phyloP scores from a whole-genome alignment of 257 asterid species.

The Nicotiana knightiana region DNA sequence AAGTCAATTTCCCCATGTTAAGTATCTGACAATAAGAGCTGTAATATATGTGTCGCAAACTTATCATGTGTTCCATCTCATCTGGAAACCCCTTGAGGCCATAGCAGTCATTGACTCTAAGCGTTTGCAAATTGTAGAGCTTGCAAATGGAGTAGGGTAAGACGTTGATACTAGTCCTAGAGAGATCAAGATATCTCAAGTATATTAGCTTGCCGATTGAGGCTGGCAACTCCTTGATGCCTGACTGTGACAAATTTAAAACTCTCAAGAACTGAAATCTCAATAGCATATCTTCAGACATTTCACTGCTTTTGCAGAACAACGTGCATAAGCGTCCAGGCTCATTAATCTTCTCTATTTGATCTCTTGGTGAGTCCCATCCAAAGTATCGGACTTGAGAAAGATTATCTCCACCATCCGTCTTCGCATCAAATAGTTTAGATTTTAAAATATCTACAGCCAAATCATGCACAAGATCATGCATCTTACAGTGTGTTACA shows the following conservation, averaged over 20 bases:
- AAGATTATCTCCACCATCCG: not conserved
- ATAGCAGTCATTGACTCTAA: not conserved
- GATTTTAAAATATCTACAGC: conserved; percentile 9
- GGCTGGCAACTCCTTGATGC: not conserved
- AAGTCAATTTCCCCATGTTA: conserved; percentile 21
- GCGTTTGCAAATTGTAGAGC: conserved; percentile 20
- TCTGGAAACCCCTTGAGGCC: not conserved
- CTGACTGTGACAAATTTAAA: not conserved
- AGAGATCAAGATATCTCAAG: conserved; percentile 6
- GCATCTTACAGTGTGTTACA: conserved; percentile 19
- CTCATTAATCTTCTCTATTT: not conserved
- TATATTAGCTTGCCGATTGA: conserved; percentile 11
- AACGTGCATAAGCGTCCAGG: not conserved
- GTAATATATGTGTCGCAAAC: conserved; percentile 23
- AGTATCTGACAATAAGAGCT: not conserved
- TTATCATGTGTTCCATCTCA: conserved; percentile 10
- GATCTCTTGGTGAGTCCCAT: not conserved
- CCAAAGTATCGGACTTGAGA: conserved; percentile 1
- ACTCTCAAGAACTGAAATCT: not conserved
- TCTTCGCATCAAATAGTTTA: not conserved
- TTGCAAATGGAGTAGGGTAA: conserved; percentile 14
- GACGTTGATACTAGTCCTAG: rapidly evolving
- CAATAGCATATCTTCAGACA: not conserved
- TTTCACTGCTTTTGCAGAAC: not conserved
- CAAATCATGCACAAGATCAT: conserved; percentile 30